Percentiles rank a stretch among this genome's conserved stretches.
phyloP scores from a whole-genome alignment of 2,329 filamentous ascomycete genomes.

The Ilyonectria sp. region DNA sequence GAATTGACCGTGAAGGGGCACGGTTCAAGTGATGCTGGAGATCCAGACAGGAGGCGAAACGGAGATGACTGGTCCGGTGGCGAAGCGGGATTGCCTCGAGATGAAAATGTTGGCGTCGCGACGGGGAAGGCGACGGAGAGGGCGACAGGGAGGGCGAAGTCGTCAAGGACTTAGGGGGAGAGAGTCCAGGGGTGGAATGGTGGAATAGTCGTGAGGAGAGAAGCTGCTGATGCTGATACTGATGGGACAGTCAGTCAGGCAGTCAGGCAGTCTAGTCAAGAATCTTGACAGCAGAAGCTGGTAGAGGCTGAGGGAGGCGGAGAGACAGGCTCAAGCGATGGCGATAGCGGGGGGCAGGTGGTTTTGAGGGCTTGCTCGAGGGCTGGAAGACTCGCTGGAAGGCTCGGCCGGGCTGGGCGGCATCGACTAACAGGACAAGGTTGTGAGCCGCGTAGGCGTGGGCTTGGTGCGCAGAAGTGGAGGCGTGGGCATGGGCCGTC shows the following conservation, averaged over 20 bases:
- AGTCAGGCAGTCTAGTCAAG: conserved; percentile 35
- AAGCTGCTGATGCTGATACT: conserved; percentile 44
- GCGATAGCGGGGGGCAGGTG: conserved; percentile 44
- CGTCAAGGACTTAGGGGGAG: conserved; percentile 10
- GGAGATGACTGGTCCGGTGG: conserved; percentile 3
- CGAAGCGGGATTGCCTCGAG: neutral
- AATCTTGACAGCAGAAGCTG: conserved; percentile 45
- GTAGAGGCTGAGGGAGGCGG: conserved; percentile 39
- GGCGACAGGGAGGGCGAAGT: conserved; percentile 1
- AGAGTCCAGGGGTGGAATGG: conserved; percentile 8
- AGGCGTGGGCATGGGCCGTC: conserved; percentile 47
- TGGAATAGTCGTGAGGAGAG: conserved; percentile 17
- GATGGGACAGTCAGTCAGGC: conserved; percentile 40
- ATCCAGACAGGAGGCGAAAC: conserved; percentile 19
- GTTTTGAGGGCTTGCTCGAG: conserved; percentile 39
- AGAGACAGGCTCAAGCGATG: conserved; percentile 28
- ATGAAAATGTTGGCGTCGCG: neutral
- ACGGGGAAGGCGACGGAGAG: neutral
- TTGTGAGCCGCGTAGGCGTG: conserved; percentile 48
- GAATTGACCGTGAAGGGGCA: conserved; percentile 40
- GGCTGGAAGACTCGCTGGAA: conserved; percentile 21
- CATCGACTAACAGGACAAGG: conserved; percentile 49
- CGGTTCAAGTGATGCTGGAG: conserved; percentile 39
- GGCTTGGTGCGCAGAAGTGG: conserved; percentile 22
- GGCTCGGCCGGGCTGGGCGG: conserved; percentile 47